These are phyloP conservation scores for Syzygium syzygioides DNA, from an alignment of 441 rosid genomes.

Conservation along the genomic window DNA sequence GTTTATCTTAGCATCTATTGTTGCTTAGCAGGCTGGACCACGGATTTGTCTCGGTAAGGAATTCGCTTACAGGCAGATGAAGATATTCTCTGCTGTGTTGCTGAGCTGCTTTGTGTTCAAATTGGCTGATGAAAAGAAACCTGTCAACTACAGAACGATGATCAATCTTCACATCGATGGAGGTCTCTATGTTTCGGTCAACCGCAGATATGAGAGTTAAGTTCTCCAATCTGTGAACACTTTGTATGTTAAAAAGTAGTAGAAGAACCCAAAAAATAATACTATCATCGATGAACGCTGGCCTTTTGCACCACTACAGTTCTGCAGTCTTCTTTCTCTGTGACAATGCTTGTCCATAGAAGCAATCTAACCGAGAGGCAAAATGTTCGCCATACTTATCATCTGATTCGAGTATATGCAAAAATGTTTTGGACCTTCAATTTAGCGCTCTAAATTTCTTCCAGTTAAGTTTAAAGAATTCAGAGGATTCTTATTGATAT, in stretches of 20 bases:
- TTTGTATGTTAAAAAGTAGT: not conserved
- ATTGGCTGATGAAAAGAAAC: constrained; percentile 28
- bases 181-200: constrained; percentile 43
- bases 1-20: not conserved
- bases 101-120: constrained; percentile 34
- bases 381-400: not conserved
- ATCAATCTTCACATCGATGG: constrained; percentile 50
- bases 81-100: constrained; percentile 20
- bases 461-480: not conserved
- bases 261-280: not conserved
- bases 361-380: not conserved
- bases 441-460: not conserved
- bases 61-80: constrained; percentile 59
- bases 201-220: constrained; percentile 13
- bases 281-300: not conserved
- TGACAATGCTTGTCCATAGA: not conserved
- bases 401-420: not conserved
- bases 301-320: not conserved
- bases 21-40: constrained; percentile 52
- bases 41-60: constrained; percentile 79
- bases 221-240: not conserved
- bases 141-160: constrained; percentile 55
- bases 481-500: not conserved
- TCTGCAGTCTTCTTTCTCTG: not conserved
- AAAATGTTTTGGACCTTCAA: not conserved